phyloP scores from a whole-genome alignment of 306 rosid genomes.

The Cicer bijugum region DNA sequence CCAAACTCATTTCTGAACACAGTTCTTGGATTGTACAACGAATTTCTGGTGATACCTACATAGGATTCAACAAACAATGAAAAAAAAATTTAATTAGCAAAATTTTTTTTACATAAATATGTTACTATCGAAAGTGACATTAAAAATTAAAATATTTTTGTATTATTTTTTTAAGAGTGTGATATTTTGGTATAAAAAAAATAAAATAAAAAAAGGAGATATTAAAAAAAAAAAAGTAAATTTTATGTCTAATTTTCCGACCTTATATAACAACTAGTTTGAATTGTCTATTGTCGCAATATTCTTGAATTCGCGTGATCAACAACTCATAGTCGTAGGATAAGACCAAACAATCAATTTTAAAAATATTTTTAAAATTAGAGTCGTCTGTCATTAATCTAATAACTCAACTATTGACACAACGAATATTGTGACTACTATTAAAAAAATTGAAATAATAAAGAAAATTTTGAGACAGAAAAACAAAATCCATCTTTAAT shows the following conservation, averaged over 20 bases:
- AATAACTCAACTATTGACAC: neutral
- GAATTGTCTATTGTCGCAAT: neutral
- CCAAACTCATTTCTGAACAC: slow-evolving; percentile 50
- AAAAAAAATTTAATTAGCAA: neutral
- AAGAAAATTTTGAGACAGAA: too few relatives aligned
- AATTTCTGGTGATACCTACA: slow-evolving; percentile 44
- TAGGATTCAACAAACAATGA: neutral
- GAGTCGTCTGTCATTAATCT: neutral
- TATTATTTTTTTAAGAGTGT: too few relatives aligned
- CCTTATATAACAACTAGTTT: neutral
- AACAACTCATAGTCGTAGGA: neutral
- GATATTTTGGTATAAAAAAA: too few relatives aligned
- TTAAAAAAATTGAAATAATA: too few relatives aligned
- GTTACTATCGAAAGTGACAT: neutral
- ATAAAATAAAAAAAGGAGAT: too few relatives aligned
- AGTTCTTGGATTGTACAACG: slow-evolving; percentile 43
- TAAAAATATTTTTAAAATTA: neutral
- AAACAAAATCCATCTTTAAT: too few relatives aligned
- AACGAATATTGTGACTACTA: neutral
- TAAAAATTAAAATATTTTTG: too few relatives aligned
- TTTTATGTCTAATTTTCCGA: neutral
- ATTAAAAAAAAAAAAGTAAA: neutral
- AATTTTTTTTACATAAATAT: neutral
- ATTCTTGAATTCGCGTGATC: neutral
- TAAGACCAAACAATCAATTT: neutral